A percentile compares a stretch with the other conserved stretches of the same genome.
Conservation (phyloP, 192 early-diverging fungal species). For the Thamnidium elegans region DNA sequence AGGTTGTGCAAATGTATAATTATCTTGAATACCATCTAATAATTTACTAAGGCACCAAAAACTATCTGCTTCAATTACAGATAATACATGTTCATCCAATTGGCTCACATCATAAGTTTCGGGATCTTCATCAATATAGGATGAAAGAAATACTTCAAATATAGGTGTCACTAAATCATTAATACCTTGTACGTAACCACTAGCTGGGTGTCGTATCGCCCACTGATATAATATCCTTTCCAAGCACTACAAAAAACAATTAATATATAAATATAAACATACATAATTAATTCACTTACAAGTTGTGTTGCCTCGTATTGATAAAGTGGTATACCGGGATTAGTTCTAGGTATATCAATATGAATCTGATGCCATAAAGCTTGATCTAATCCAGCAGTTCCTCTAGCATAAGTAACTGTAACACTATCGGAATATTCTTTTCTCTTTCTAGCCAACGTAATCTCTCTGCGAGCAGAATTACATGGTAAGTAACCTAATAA, state of each 20-base stretch:
- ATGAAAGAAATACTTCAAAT: constrained; percentile 85
- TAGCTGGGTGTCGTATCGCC: constrained; percentile 98
- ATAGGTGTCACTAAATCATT: constrained; percentile 98
- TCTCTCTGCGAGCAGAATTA: constrained; percentile 79
- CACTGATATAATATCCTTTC: constrained; percentile 94
- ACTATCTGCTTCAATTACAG: constrained; percentile 86
- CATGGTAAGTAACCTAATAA: constrained; percentile 92
- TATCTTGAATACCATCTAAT: constrained; percentile 98
- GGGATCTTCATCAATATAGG: constrained; percentile 60
- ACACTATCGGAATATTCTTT: constrained; percentile 91
- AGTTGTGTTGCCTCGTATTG: constrained; percentile 78
- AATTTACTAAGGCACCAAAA: constrained; percentile 98
- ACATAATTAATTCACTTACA: constrained; percentile 49
- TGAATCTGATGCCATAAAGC: constrained; percentile 93
- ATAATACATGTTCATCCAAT: constrained; percentile 53
- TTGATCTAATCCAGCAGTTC: constrained; percentile 77
- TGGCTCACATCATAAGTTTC: constrained; percentile 50
- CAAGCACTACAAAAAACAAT: constrained; percentile 55
- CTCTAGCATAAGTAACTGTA: constrained; percentile 75
- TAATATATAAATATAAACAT: neutral
- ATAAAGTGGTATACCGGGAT: constrained; percentile 83
- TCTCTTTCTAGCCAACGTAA: constrained; percentile 83
- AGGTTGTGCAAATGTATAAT: constrained; percentile 96
- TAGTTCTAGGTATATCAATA: constrained; percentile 93
- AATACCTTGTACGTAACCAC: constrained; percentile 98